Percentiles rank a stretch among this genome's conserved stretches.
These are phyloP conservation scores for Alloteropsis angusta DNA, from an alignment of 202 grass and related monocot species.

Conservation along the genomic window DNA sequence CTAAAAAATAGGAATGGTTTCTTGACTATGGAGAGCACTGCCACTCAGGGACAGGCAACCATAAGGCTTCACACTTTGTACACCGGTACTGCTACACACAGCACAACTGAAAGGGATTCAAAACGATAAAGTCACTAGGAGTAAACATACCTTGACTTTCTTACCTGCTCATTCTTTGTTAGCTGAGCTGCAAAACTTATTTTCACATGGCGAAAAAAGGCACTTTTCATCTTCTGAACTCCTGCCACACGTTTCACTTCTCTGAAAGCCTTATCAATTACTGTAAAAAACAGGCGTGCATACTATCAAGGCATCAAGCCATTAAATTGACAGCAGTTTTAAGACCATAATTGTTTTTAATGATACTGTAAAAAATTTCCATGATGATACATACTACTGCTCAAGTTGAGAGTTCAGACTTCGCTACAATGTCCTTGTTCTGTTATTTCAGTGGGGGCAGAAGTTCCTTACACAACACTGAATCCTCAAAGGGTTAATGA, in stretches of 20 bases:
- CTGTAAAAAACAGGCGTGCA: neutral
- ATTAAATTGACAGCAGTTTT: neutral
- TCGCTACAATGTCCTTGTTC: neutral
- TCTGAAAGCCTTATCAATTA: neutral
- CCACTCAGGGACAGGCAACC: neutral
- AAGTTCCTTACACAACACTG: constrained; percentile 35
- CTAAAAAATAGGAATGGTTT: neutral
- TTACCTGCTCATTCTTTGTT: neutral
- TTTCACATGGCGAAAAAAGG: neutral
- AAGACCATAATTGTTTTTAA: neutral
- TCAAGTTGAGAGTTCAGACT: neutral
- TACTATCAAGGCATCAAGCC: neutral
- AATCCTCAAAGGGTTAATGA: constrained; percentile 35
- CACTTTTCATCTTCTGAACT: neutral
- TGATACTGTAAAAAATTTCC: neutral
- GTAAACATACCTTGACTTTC: neutral
- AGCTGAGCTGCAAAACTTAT: neutral
- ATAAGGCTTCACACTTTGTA: neutral
- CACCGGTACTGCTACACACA: neutral
- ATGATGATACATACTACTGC: neutral
- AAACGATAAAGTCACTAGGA: neutral
- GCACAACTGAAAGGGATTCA: neutral
- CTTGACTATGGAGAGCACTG: neutral
- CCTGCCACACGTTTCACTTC: neutral
- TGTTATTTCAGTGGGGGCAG: constrained; percentile 35